phyloP scores from a whole-genome alignment of 495 filamentous ascomycete genomes.

The Polyplosphaeria fusca region DNA sequence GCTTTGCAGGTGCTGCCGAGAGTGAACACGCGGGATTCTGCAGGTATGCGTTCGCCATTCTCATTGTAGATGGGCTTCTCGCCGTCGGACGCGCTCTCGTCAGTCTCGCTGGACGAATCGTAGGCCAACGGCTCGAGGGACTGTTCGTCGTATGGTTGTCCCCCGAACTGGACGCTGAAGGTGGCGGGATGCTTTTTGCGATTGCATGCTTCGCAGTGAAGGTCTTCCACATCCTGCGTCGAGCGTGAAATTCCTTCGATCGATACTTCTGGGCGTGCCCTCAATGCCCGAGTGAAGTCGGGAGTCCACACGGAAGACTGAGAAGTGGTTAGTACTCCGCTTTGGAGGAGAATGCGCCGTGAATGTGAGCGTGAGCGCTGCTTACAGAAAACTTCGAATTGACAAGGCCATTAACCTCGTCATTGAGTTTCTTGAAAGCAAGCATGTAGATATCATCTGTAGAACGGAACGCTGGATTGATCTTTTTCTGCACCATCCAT shows the following conservation, averaged over 20 bases:
- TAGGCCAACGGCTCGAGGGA: constrained; percentile 65
- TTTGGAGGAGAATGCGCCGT: too few relatives aligned
- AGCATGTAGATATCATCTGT: constrained; percentile 63
- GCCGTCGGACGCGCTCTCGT: constrained; percentile 16
- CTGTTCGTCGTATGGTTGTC: constrained; percentile 65
- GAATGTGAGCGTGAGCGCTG: too few relatives aligned
- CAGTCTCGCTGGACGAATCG: constrained; percentile 43
- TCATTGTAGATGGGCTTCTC: constrained; percentile 33
- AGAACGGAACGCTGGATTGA: constrained; percentile 71
- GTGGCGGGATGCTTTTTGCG: constrained; percentile 65
- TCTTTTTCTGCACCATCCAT: constrained; percentile 75
- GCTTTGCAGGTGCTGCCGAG: constrained; percentile 56
- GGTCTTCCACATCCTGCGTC: constrained; percentile 29
- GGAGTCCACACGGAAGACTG: constrained; percentile 72
- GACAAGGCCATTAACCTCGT: constrained; percentile 65
- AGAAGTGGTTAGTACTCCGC: too few relatives aligned
- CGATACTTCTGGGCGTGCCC: constrained; percentile 56
- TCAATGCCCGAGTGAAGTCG: constrained; percentile 62
- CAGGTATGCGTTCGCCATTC: constrained; percentile 35
- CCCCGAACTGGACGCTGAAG: constrained; percentile 58
- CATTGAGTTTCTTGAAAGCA: constrained; percentile 71
- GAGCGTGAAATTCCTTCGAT: constrained; percentile 37
- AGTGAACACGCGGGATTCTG: constrained; percentile 33
- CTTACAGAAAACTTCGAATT: constrained; percentile 67
- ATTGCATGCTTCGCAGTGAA: constrained; percentile 75